phyloP scores from a whole-genome alignment of 495 filamentous ascomycete species.

The Evernia prunastri region DNA sequence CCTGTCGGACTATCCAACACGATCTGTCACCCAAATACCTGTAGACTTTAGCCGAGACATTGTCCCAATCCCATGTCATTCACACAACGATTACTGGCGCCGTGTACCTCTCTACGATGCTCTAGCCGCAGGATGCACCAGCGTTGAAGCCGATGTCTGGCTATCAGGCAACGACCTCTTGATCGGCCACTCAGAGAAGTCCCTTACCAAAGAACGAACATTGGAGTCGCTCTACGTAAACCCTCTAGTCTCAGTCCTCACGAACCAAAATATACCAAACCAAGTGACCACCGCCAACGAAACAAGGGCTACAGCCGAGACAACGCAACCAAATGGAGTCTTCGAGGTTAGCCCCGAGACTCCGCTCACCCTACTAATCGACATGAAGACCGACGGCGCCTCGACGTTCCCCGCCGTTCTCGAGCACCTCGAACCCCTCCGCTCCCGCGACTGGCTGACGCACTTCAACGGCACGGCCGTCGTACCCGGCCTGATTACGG shows the following conservation, averaged over 20 bases:
- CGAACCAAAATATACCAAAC: conserved; percentile 43
- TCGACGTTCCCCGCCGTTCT: conserved; percentile 44
- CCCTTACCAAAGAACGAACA: conserved; percentile 50
- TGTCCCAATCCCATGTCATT: conserved; percentile 53
- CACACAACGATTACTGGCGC: conserved; percentile 64
- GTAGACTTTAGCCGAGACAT: conserved; percentile 53
- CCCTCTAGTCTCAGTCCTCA: conserved; percentile 53
- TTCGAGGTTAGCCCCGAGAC: conserved; percentile 43
- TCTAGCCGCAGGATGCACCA: conserved; percentile 48
- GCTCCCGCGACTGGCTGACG: conserved; percentile 52
- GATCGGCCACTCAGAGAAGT: conserved; percentile 51
- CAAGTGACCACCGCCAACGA: too few relatives aligned
- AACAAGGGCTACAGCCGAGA: not conserved
- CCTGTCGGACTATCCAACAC: not conserved
- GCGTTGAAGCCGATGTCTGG: conserved; percentile 76
- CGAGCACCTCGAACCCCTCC: conserved; percentile 49
- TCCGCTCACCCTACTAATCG: conserved; percentile 33
- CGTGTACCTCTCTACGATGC: conserved; percentile 52
- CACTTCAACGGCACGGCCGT: conserved; percentile 45
- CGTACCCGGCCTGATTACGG: conserved; percentile 53
- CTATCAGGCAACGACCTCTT: conserved; percentile 39
- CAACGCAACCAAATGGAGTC: conserved; percentile 42
- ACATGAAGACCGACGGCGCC: conserved; percentile 39
- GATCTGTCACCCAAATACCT: not conserved
- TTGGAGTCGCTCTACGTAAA: conserved; percentile 59